Conservation (phyloP, 768 basidiomycete genomes). For the Mrakia gelida region DNA sequence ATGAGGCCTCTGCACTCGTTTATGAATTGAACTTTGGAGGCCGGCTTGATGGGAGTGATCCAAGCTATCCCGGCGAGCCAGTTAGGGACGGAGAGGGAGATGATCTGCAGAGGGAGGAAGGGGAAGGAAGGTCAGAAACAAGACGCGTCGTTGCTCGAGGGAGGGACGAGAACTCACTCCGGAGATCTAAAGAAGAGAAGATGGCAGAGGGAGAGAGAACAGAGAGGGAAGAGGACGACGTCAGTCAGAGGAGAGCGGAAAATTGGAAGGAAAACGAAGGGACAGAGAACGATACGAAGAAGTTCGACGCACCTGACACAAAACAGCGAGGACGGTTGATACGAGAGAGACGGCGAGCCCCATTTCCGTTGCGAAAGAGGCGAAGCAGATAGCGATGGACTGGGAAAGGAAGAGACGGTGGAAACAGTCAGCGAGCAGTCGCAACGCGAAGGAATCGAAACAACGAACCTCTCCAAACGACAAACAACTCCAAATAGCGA, state of each 20-base stretch:
- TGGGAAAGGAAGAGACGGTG: not conserved
- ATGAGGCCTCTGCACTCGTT: conserved; percentile 44
- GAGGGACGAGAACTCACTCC: conserved; percentile 19
- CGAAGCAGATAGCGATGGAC: conserved; percentile 45
- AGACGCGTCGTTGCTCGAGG: not conserved
- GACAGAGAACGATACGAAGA: too few species aligned
- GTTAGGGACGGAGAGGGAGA: conserved; percentile 43
- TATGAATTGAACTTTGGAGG: conserved; percentile 44
- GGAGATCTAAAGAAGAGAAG: too few species aligned
- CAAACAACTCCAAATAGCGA: conserved; percentile 42
- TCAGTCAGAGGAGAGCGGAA: too few species aligned
- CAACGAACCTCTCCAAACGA: conserved; percentile 41
- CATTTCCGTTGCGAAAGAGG: conserved; percentile 41
- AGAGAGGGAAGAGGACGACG: too few species aligned
- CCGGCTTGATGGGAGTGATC: conserved; percentile 34
- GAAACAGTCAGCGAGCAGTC: not conserved
- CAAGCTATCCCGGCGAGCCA: conserved; percentile 35
- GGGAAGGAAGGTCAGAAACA: conserved; percentile 38
- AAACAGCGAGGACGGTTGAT: conserved; percentile 40
- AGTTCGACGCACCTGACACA: conserved; percentile 37
- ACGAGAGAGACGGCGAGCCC: conserved; percentile 46
- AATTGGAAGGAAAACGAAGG: too few species aligned
- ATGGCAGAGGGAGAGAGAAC: too few species aligned
- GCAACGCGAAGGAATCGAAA: not conserved
- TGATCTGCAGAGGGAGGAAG: conserved; percentile 38